These are phyloP conservation scores for Dissophora ornata DNA, from an alignment of 192 early-diverging fungal genomes.

Conservation along the genomic window DNA sequence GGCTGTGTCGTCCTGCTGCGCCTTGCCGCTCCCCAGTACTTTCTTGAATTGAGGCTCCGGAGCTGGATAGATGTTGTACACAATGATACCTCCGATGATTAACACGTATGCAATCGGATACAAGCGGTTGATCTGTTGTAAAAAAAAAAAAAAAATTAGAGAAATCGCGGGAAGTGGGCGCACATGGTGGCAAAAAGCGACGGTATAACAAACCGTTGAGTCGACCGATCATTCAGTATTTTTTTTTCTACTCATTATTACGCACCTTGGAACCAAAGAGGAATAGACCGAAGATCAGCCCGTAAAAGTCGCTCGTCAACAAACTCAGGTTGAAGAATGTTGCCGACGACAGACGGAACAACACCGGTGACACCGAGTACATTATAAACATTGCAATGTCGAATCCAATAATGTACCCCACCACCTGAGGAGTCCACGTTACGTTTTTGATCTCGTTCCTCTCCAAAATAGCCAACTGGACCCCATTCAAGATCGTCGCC, in stretches of 20 bases:
- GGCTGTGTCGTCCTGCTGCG: background rate
- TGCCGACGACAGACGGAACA: slow-evolving; percentile 78
- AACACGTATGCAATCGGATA: slow-evolving; percentile 76
- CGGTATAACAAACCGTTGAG: too few species aligned
- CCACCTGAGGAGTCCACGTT: slow-evolving; percentile 27
- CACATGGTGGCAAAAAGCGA: too few species aligned
- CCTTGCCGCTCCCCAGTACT: slow-evolving; percentile 3
- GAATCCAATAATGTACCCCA: slow-evolving; percentile 65
- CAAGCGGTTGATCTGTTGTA: slow-evolving; percentile 55
- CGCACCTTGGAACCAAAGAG: slow-evolving; percentile 73
- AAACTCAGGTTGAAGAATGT: slow-evolving; percentile 84
- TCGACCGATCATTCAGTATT: too few species aligned
- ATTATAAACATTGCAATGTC: slow-evolving; percentile 75
- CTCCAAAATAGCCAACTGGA: slow-evolving; percentile 78
- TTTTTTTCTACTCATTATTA: background rate
- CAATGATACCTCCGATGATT: slow-evolving; percentile 72
- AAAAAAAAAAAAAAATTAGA: slow-evolving; percentile 3
- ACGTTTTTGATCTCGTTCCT: slow-evolving; percentile 60
- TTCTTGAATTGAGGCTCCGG: slow-evolving; percentile 62
- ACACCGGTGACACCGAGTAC: slow-evolving; percentile 73
- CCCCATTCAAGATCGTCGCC: slow-evolving; percentile 75
- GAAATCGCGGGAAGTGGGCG: background rate
- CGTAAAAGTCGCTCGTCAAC: slow-evolving; percentile 84
- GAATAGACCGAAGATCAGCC: slow-evolving; percentile 77
- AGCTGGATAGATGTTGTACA: slow-evolving; percentile 75